A percentile compares a stretch with the other conserved stretches of the same genome.
These are phyloP conservation scores for Salix brachista DNA, from an alignment of 345 rosid genomes.

Conservation along the genomic window DNA sequence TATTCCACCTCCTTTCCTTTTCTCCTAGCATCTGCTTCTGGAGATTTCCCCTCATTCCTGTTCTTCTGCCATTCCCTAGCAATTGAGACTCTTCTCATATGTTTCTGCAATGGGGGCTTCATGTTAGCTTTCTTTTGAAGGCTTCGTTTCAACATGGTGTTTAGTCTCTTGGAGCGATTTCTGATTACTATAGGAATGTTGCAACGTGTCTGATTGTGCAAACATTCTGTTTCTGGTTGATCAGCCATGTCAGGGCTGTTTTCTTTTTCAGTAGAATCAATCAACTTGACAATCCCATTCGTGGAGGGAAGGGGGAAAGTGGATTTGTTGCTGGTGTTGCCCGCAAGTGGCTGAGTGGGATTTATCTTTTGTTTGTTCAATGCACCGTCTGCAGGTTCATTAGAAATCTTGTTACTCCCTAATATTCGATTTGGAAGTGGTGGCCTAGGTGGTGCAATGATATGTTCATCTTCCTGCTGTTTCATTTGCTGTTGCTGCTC, in stretches of 20 bases:
- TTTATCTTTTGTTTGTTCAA: constrained; percentile 39
- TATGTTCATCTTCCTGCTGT: constrained; percentile 52
- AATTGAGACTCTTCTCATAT: constrained; percentile 62
- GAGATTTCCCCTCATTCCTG: constrained; percentile 50
- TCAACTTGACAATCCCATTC: constrained; percentile 34
- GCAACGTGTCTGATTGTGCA: constrained; percentile 44
- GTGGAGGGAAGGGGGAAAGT: constrained; percentile 30
- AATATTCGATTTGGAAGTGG: no score
- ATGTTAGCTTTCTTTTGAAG: constrained; percentile 56
- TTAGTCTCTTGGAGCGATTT: constrained; percentile 50
- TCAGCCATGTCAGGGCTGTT: constrained; percentile 69
- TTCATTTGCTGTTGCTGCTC: constrained; percentile 57
- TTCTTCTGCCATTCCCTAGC: constrained; percentile 53
- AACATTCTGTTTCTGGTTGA: constrained; percentile 26
- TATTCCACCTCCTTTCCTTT: constrained; percentile 78
- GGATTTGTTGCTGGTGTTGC: constrained; percentile 38
- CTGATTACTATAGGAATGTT: constrained; percentile 51
- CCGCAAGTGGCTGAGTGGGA: constrained; percentile 30
- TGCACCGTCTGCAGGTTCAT: constrained; percentile 26
- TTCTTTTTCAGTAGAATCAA: constrained; percentile 67
- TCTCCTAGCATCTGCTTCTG: constrained; percentile 54
- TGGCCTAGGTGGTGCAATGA: no score
- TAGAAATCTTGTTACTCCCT: constrained; percentile 37
- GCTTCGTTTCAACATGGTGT: constrained; percentile 62
- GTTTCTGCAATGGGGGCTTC: constrained; percentile 60